Evolutionary conservation across 768 basidiomycete species (phyloP).

Genomic region (Tylopilus plumbeoviolaceoides): DNA sequence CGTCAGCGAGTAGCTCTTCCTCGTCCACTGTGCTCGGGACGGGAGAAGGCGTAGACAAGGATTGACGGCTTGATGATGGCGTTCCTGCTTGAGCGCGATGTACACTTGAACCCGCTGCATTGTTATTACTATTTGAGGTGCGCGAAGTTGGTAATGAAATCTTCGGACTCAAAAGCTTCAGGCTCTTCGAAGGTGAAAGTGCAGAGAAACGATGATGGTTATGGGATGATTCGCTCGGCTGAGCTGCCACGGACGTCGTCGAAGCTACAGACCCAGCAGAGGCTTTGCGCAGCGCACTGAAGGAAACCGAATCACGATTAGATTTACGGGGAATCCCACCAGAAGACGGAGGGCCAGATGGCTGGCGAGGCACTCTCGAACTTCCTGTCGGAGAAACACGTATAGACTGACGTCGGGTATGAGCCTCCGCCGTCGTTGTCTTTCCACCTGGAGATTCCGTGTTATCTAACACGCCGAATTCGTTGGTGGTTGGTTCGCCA

Average conservation of each 20-base stretch:
- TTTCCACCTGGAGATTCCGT: slow-evolving; percentile 48
- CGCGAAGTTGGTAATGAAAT: slow-evolving; percentile 58
- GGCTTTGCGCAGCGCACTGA: slow-evolving; percentile 73
- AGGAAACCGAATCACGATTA: slow-evolving; percentile 77
- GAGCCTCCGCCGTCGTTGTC: slow-evolving; percentile 27
- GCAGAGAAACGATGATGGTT: slow-evolving; percentile 72
- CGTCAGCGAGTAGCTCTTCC: slow-evolving; percentile 85
- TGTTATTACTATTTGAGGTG: slow-evolving; percentile 40
- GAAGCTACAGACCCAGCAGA: slow-evolving; percentile 81
- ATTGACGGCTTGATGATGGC: slow-evolving; percentile 70
- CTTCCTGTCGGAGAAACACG: slow-evolving; percentile 60
- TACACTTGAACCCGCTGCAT: slow-evolving; percentile 34
- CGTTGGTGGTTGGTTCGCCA: slow-evolving; percentile 48
- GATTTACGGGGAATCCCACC: slow-evolving; percentile 57
- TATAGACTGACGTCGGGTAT: slow-evolving; percentile 50
- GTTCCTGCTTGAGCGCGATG: slow-evolving; percentile 55
- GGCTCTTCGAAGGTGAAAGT: slow-evolving; percentile 77
- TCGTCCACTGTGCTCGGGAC: slow-evolving; percentile 75
- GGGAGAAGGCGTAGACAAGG: slow-evolving; percentile 82
- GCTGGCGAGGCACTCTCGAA: slow-evolving; percentile 66
- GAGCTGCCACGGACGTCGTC: slow-evolving; percentile 48
- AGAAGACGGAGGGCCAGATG: slow-evolving; percentile 42
- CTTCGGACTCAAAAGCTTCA: slow-evolving; percentile 80
- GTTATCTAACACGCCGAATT: slow-evolving; percentile 79
- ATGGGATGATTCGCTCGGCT: slow-evolving; percentile 37